Percentiles rank a stretch among this genome's conserved stretches.
Evolutionary conservation across 2,329 filamentous ascomycete species (phyloP).

Genomic region (Fusarium protoensiforme): DNA sequence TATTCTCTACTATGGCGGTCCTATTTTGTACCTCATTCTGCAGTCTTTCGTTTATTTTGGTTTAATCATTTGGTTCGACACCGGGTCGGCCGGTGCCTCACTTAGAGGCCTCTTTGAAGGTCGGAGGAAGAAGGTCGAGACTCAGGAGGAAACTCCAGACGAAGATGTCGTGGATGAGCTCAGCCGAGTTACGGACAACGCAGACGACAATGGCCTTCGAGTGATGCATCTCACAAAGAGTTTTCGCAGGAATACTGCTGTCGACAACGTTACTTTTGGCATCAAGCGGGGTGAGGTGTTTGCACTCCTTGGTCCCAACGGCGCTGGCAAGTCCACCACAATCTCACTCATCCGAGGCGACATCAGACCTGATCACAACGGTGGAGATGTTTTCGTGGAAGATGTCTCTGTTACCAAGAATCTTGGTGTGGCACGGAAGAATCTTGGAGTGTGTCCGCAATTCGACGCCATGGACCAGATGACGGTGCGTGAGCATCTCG

Average conservation of each 20-base stretch:
- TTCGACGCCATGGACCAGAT: constrained; percentile 90
- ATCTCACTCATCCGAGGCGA: constrained; percentile 93
- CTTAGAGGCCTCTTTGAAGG: constrained; percentile 55
- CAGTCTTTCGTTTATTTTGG: constrained; percentile 79
- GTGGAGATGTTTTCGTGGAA: constrained; percentile 86
- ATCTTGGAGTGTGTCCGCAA: constrained; percentile 92
- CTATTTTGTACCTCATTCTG: constrained; percentile 83
- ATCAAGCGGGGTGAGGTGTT: constrained; percentile 86
- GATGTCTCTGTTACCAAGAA: constrained; percentile 78
- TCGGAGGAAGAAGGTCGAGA: constrained; percentile 43
- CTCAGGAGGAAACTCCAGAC: constrained; percentile 54
- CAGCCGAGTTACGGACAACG: constrained; percentile 62
- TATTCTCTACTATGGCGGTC: constrained; percentile 81
- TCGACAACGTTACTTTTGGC: constrained; percentile 89
- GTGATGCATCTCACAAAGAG: constrained; percentile 83
- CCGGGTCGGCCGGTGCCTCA: constrained; percentile 72
- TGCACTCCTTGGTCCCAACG: constrained; percentile 89
- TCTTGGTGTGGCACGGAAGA: constrained; percentile 76
- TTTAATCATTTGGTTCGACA: constrained; percentile 83
- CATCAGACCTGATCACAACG: constrained; percentile 74
- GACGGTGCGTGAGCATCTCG: constrained; percentile 87
- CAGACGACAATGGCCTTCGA: constrained; percentile 73
- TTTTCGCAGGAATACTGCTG: constrained; percentile 80
- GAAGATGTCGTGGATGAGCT: constrained; percentile 75
- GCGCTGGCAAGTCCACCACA: constrained; percentile 90